These are phyloP conservation scores for Fomitopsis betulina DNA, from an alignment of 1,284 basidiomycete genomes.

Conservation along the genomic window DNA sequence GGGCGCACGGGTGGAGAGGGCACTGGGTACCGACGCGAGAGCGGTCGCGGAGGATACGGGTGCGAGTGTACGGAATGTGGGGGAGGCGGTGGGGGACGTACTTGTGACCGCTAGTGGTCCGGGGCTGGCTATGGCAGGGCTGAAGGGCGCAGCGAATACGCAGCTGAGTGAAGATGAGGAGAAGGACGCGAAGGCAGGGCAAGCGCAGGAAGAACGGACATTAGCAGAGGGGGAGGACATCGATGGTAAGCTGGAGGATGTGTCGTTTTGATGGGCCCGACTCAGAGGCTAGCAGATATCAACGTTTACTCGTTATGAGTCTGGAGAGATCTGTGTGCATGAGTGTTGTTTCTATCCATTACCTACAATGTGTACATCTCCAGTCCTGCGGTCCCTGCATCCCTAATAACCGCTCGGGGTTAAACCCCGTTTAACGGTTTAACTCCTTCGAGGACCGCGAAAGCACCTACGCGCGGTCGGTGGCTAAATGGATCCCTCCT, in stretches of 20 bases:
- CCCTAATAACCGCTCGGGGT: too few species aligned
- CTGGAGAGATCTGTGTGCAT: too few species aligned
- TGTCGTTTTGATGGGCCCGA: constrained; percentile 8
- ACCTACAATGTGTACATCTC: too few species aligned
- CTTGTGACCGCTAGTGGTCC: constrained; percentile 17
- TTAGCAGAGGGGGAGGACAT: constrained; percentile 8
- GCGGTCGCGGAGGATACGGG: constrained; percentile 14
- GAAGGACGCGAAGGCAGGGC: constrained; percentile 3
- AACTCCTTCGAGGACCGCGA: too few species aligned
- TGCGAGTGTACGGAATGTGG: constrained; percentile 17
- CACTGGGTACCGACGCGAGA: constrained; percentile 19
- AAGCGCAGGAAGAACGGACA: not conserved
- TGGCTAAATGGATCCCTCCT: too few species aligned
- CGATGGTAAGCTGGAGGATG: constrained; percentile 14
- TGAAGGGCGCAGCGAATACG: constrained; percentile 16
- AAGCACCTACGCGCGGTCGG: too few species aligned
- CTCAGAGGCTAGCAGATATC: not conserved
- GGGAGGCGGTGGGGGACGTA: constrained; percentile 16
- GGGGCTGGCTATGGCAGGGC: constrained; percentile 12
- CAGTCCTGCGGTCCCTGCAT: too few species aligned
- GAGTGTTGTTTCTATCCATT: too few species aligned
- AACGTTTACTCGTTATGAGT: not conserved
- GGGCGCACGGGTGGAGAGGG: constrained; percentile 17
- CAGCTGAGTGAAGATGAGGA: constrained; percentile 14
- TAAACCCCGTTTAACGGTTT: too few species aligned